phyloP scores from a whole-genome alignment of 306 rosid genomes.

The Glycine soja region DNA sequence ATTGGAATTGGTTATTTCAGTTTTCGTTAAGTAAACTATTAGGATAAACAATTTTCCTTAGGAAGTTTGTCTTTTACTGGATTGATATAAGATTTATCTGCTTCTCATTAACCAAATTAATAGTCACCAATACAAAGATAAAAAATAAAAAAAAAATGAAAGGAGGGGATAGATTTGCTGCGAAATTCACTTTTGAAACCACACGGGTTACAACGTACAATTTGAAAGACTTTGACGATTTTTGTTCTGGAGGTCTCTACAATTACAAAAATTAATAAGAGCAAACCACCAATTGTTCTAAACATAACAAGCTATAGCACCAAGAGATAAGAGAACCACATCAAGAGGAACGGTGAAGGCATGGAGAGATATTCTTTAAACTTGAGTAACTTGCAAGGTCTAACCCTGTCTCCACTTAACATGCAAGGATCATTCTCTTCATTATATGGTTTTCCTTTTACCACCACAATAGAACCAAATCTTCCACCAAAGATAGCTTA shows the following conservation, averaged over 20 bases:
- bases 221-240: background rate
- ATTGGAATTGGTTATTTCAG: too few species aligned
- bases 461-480: too few species aligned
- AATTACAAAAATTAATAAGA: constrained; percentile 16
- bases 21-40: too few species aligned
- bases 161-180: background rate
- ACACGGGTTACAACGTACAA: background rate
- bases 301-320: constrained; percentile 13
- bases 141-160: background rate
- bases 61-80: background rate
- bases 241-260: background rate
- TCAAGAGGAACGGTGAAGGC: constrained; percentile 18
- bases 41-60: background rate
- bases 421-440: constrained; percentile 2
- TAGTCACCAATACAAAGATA: background rate
- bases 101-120: background rate
- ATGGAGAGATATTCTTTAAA: constrained; percentile 2
- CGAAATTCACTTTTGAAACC: constrained; percentile 22
- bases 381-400: constrained; percentile 21
- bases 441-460: too few species aligned
- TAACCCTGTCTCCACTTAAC: constrained; percentile 20
- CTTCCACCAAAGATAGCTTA: too few species aligned
- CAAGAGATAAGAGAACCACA: too few species aligned
- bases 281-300: background rate
- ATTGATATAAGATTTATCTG: background rate